A percentile compares a stretch with the other conserved stretches of the same genome.
phyloP scores from a whole-genome alignment of 225 moss, liverwort and hornwort species.

The Lunularia cruciata region DNA sequence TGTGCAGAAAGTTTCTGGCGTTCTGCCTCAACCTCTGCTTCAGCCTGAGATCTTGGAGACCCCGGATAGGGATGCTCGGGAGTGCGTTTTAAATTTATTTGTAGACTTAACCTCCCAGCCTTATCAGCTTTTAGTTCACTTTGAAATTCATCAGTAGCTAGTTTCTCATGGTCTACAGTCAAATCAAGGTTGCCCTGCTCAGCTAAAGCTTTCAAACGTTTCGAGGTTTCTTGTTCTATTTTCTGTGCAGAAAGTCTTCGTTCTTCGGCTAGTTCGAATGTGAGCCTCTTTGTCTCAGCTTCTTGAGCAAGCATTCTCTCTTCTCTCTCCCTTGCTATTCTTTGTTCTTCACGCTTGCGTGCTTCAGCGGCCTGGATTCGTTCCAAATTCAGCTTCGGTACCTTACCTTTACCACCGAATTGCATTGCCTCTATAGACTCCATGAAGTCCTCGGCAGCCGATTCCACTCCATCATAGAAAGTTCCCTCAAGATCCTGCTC shows the following conservation, averaged over 20 bases:
- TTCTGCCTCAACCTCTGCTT: conserved; percentile 20
- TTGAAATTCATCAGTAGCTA: conserved; percentile 36
- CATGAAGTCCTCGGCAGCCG: conserved; percentile 32
- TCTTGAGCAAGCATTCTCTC: conserved; percentile 24
- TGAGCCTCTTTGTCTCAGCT: conserved; percentile 14
- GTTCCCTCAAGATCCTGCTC: conserved; percentile 33
- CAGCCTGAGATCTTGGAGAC: conserved; percentile 34
- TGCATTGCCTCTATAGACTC: conserved; percentile 41
- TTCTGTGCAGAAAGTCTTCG: conserved; percentile 27
- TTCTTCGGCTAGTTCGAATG: conserved; percentile 27
- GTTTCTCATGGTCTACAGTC: conserved; percentile 31
- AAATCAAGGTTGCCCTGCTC: conserved; percentile 36
- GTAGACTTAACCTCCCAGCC: conserved; percentile 36
- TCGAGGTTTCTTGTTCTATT: conserved; percentile 29
- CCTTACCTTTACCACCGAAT: conserved; percentile 25
- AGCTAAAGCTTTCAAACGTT: conserved; percentile 10
- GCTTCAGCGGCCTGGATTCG: conserved; percentile 29
- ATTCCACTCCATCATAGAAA: conserved; percentile 34
- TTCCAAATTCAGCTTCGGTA: conserved; percentile 36
- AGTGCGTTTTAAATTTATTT: conserved; percentile 46
- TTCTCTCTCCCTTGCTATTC: conserved; percentile 21
- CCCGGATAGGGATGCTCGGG: conserved; percentile 41
- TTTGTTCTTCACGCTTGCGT: conserved; percentile 26
- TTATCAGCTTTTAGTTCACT: conserved; percentile 32
- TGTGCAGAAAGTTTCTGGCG: background rate